Percentiles rank a stretch among this genome's conserved stretches.
phyloP scores from a whole-genome alignment of 1,284 basidiomycete species.

The Trichosporon asahii region DNA sequence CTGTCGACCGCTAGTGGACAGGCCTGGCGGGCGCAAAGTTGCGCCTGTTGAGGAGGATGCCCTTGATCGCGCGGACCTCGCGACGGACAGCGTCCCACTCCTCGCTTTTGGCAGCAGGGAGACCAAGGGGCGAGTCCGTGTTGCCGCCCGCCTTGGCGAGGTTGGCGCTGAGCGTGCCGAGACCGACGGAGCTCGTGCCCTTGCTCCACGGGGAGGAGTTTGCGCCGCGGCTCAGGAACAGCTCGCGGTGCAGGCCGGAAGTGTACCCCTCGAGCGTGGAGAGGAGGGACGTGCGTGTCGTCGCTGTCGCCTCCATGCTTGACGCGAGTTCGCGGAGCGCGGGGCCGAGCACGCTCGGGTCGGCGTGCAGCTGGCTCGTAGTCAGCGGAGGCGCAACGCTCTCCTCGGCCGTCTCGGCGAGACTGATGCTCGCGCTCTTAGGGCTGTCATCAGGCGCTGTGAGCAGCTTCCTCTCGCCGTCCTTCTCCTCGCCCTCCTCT shows the following conservation, averaged over 20 bases:
- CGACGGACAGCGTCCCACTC: constrained; percentile 49
- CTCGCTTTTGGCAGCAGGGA: constrained; percentile 28
- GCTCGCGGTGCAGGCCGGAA: constrained; percentile 41
- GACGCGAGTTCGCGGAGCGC: constrained; percentile 31
- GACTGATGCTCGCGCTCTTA: neutral
- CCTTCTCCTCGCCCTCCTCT: constrained; percentile 14
- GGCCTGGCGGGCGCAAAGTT: constrained; percentile 27
- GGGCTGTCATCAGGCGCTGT: neutral
- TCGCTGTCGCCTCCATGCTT: constrained; percentile 41
- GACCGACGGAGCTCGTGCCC: constrained; percentile 25
- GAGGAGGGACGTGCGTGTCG: constrained; percentile 47
- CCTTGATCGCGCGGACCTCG: constrained; percentile 50
- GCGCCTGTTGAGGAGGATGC: constrained; percentile 48
- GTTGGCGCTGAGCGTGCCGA: constrained; percentile 37
- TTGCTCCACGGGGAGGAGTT: constrained; percentile 13
- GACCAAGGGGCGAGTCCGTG: constrained; percentile 15
- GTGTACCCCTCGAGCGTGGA: constrained; percentile 48
- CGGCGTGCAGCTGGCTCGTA: constrained; percentile 17
- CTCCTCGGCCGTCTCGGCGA: constrained; percentile 10
- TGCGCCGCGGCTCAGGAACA: constrained; percentile 27
- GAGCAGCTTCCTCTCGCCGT: neutral
- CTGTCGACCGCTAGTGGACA: neutral
- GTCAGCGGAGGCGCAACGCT: neutral
- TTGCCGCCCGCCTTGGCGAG: constrained; percentile 27
- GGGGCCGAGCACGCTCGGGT: constrained; percentile 20